These are phyloP conservation scores for Macrocybe gigantea DNA, from an alignment of 768 basidiomycete species.

Conservation along the genomic window DNA sequence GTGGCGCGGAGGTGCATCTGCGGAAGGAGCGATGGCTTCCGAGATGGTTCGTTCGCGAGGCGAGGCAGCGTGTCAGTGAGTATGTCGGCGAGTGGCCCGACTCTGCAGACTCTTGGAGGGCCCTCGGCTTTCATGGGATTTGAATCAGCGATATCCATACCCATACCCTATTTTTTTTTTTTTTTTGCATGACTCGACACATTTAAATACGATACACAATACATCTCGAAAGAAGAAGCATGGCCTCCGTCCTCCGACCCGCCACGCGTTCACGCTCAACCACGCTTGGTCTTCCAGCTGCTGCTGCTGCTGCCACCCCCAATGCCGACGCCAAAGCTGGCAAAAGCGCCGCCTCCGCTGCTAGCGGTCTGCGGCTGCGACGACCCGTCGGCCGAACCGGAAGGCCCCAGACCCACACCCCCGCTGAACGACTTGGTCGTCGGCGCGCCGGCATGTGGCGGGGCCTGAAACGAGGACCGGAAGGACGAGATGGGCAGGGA, in stretches of 20 bases:
- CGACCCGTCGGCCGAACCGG: slow-evolving; percentile 3
- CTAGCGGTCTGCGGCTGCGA: no score
- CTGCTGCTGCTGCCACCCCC: no score
- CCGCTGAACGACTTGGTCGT: slow-evolving; percentile 9
- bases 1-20: neutral
- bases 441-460: slow-evolving; percentile 12
- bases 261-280: no score
- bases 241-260: no score
- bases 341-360: slow-evolving; percentile 19
- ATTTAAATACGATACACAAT: no score
- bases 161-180: no score
- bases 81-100: neutral
- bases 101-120: neutral
- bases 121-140: slow-evolving; percentile 2
- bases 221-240: no score
- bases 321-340: slow-evolving; percentile 20
- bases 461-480: slow-evolving; percentile 55
- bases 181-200: no score
- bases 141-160: no score
- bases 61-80: neutral
- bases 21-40: neutral
- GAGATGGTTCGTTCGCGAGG: neutral
- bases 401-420: slow-evolving; percentile 4
- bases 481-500: slow-evolving; percentile 60
- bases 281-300: no score